Base-by-base conservation (phyloP, 2,329 filamentous ascomycete genomes). In the Penicillium oxalicum region DNA sequence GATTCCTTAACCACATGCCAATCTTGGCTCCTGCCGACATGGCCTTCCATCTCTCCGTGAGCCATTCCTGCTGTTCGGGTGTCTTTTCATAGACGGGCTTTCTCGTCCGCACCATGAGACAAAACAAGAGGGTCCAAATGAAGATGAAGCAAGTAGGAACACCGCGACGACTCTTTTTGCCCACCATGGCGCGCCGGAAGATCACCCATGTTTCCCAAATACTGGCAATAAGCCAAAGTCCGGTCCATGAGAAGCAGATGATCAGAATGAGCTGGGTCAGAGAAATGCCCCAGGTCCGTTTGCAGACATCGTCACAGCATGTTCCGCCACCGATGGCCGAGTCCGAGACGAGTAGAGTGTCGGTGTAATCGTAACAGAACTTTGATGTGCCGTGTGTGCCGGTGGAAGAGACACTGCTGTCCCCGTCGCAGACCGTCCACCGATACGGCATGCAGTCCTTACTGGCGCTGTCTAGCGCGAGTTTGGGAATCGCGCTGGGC, bases 191-290 rank as follows among this genome's bases (percentile, higher is more conserved):
- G 5, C 54, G 40, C 3, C 47, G 47, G 38, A 52, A 54, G 2
- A 48, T 50, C 40, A 50, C 48, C 54, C 52, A 55, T 18, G 50
- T 54, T 29, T 52, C 51, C 12, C 50, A 18, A 4, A 52, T 13
- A 1, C 47, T 35, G 8, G 52, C 39, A 18, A 56, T 49, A 5
- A 51, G 38, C 40, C 51, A 56, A 2, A 54, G 41, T 2, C 49
- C 45, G 33, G 52, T 52, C 52, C 52, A 55, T 5, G 35, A 33
- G 45, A 56, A 52, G 29, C 52, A 48, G 2, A 53, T 43, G 12
- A 50, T 50, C 1, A 56, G 50, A 5, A 25, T 44, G 1, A 54
- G 36, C 2, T 45, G 45, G 37, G 26, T 39, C 0, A 45, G 47
- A 4, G 49, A 26, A 9, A 56, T 46, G 9, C 51, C 51, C 45